phyloP scores from a whole-genome alignment of 2,329 filamentous ascomycete genomes.

The Blastomyces parvus region DNA sequence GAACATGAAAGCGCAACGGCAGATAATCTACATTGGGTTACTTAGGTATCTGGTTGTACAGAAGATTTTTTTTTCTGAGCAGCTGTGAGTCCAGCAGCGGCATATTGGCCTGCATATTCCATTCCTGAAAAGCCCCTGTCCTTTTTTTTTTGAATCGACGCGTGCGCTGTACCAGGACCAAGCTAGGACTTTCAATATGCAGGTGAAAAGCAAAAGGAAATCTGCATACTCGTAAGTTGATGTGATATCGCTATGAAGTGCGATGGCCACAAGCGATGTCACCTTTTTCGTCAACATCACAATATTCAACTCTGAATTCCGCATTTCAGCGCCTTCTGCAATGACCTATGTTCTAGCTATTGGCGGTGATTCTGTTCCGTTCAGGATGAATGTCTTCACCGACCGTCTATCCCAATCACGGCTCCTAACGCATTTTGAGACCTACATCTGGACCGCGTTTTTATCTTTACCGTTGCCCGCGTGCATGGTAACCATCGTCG shows the following conservation, averaged over 20 bases:
- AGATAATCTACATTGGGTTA: background rate
- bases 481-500: too few relatives aligned
- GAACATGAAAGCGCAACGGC: too few relatives aligned
- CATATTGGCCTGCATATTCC: background rate
- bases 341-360: background rate
- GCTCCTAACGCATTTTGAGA: background rate
- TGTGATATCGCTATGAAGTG: background rate
- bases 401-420: background rate
- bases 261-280: background rate
- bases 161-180: too few relatives aligned
- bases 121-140: background rate
- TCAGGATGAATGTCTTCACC: background rate
- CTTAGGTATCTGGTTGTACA: background rate
- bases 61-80: background rate
- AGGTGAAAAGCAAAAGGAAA: too few relatives aligned
- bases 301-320: background rate
- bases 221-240: background rate
- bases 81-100: background rate
- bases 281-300: background rate
- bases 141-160: background rate
- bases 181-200: too few relatives aligned
- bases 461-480: too few relatives aligned
- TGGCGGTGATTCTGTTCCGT: background rate
- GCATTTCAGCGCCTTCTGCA: background rate
- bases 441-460: too few relatives aligned